These are phyloP conservation scores for Ustilago curta DNA, from an alignment of 1,284 basidiomycete species.

Conservation along the genomic window DNA sequence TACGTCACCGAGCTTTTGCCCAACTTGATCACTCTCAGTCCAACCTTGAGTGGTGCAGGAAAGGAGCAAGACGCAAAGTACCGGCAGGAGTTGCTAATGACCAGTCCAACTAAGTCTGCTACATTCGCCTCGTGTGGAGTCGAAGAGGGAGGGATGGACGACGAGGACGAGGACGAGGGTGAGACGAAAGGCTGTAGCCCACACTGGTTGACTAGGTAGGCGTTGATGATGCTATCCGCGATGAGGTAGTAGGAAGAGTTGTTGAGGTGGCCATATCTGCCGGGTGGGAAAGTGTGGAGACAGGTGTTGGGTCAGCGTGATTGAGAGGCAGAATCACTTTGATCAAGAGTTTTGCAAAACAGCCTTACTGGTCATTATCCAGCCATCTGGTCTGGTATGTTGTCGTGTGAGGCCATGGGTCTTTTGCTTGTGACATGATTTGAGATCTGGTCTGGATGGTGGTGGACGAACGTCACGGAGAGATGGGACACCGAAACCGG, in stretches of 20 bases:
- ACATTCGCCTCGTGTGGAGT: constrained; percentile 11
- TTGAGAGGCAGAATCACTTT: background rate
- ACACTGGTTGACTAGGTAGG: constrained; percentile 48
- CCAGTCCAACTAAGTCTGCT: constrained; percentile 38
- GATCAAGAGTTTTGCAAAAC: background rate
- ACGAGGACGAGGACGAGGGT: background rate
- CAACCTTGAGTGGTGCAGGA: constrained; percentile 32
- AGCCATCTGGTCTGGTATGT: constrained; percentile 54
- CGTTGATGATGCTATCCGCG: constrained; percentile 52
- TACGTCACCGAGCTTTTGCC: constrained; percentile 51
- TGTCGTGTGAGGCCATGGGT: constrained; percentile 28
- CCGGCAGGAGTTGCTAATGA: constrained; percentile 48
- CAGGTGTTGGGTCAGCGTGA: background rate
- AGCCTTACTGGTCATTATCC: constrained; percentile 56
- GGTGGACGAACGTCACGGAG: background rate
- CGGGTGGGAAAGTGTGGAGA: background rate
- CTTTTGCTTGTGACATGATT: constrained; percentile 30
- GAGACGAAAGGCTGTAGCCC: constrained; percentile 44
- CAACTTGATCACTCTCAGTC: constrained; percentile 39
- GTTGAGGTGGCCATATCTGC: constrained; percentile 57
- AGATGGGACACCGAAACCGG: constrained; percentile 1
- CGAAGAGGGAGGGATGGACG: constrained; percentile 1
- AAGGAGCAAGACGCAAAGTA: constrained; percentile 56
- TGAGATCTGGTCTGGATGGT: background rate
- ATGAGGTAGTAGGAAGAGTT: constrained; percentile 55